A percentile compares a stretch with the other conserved stretches of the same genome.
Conservation (phyloP, 805 yeast genomes). For the Scheffersomyces coipomensis region DNA sequence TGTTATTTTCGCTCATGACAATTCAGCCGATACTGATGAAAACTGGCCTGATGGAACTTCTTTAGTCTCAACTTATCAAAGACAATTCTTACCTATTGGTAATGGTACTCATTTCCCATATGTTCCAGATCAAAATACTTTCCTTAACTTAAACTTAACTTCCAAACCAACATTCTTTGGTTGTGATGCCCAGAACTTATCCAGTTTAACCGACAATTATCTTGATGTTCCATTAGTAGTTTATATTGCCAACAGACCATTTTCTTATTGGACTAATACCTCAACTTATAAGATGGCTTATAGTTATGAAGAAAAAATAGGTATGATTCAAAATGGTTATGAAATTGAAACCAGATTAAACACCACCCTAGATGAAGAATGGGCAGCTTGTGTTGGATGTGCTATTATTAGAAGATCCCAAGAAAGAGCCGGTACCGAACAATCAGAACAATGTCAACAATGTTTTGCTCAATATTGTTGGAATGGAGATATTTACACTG, state of each 20-base stretch:
- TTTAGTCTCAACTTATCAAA: slow-evolving; percentile 18
- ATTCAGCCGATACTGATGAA: slow-evolving; percentile 17
- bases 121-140: slow-evolving; percentile 64
- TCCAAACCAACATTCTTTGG: slow-evolving; percentile 75
- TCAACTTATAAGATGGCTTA: slow-evolving; percentile 64
- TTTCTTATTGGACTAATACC: slow-evolving; percentile 57
- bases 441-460: slow-evolving; percentile 57
- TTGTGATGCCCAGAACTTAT: slow-evolving; percentile 60
- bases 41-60: slow-evolving; percentile 28
- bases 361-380: slow-evolving; percentile 59
- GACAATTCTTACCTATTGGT: slow-evolving; percentile 33
- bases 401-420: slow-evolving; percentile 71
- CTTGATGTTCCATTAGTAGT: slow-evolving; percentile 64
- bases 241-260: slow-evolving; percentile 68
- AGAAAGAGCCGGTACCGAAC: slow-evolving; percentile 56
- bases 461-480: slow-evolving; percentile 74
- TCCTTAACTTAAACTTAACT: slow-evolving; percentile 55
- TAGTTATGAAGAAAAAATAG: slow-evolving; percentile 48
- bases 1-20: slow-evolving; percentile 40
- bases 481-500: slow-evolving; percentile 42
- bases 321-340: slow-evolving; percentile 66
- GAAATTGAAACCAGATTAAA: slow-evolving; percentile 60
- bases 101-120: slow-evolving; percentile 65
- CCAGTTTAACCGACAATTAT: slow-evolving; percentile 15
- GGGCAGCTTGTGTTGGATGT: slow-evolving; percentile 71